Evolutionary conservation across 176 grass and related monocot species (phyloP), one percentile per base, ranked within the genome.

Genomic region (Zea mays): DNA sequence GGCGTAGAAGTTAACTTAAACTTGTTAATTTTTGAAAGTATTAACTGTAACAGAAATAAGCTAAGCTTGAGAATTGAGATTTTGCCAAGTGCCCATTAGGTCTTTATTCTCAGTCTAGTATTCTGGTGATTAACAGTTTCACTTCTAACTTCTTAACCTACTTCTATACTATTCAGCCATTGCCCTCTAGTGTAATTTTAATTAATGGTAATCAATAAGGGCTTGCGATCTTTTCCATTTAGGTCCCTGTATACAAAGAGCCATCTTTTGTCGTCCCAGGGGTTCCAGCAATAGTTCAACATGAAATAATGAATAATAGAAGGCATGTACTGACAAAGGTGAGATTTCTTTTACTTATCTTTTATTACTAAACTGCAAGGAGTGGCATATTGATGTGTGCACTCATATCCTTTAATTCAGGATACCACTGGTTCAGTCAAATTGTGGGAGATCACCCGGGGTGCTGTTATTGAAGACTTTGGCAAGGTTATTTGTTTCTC

Each of bases 291-390:
- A 99, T 95, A 80, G 77, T 92, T 82, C 85, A 92, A 61, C 90
- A 99, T 83, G 96, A 95, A 76, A 99, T 99, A 74, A 88, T 99
- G 86, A 99, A 99, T 80, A 92, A 99, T 21, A 90, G 90, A 64
- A 94, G 96, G 76, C 88, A 95, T 93, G 96, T 95, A 62, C 79
- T 95, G 76, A 99, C 96, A 48, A 93, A 99, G 96, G 96, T 99
- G 76, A 85, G 14, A 15, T 77, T 76, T 72, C 13, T 52, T 72
- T 37, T 69, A 60, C 43, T 5, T 80, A n/a, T 37, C n/a, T 75
- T 57, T 34, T 68, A 20, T 74, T 67, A 38, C 56, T 48, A 54
- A 79, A 52, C 8, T 49, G 13, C 73, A 67, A 61, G 10, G 66
- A 79, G 64, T 41, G 13, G 2, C 49, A 75, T 72, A 45, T 65